Evolutionary conservation across 306 rosid species (phyloP).

Genomic region (Ormosia emarginata): DNA sequence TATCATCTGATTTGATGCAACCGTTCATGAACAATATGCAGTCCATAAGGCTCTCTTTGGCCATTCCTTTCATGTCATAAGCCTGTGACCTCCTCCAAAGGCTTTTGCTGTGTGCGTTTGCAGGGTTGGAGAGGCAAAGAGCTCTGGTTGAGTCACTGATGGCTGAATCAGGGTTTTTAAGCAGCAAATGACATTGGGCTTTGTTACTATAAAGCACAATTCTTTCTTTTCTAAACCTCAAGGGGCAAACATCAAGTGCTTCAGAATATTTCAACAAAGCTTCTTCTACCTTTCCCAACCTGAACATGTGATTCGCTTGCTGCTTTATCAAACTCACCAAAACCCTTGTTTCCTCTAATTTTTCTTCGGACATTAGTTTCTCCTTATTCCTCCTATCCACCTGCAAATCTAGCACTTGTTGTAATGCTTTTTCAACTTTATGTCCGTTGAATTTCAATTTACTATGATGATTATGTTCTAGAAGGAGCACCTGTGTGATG

Average conservation of each 20-base stretch:
- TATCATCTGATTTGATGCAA: slow-evolving; percentile 27
- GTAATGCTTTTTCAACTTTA: slow-evolving; percentile 11
- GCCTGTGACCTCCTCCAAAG: slow-evolving; percentile 80
- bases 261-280: slow-evolving; percentile 50
- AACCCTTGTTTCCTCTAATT: slow-evolving; percentile 40
- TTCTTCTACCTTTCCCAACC: slow-evolving; percentile 54
- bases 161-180: slow-evolving; percentile 48
- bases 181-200: slow-evolving; percentile 54
- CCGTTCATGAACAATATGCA: slow-evolving; percentile 54
- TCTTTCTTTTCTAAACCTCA: slow-evolving; percentile 51
- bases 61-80: slow-evolving; percentile 73
- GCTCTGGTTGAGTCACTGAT: slow-evolving; percentile 67
- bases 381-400: slow-evolving; percentile 38
- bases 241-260: slow-evolving; percentile 54
- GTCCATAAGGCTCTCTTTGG: slow-evolving; percentile 71
- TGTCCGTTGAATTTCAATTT: slow-evolving; percentile 1
- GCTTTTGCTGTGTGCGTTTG: slow-evolving; percentile 53
- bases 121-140: slow-evolving; percentile 53
- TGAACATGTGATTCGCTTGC: slow-evolving; percentile 46
- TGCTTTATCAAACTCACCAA: slow-evolving; percentile 38
- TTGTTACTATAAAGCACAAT: slow-evolving; percentile 60
- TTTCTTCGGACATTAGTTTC: slow-evolving; percentile 27
- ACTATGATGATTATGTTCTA: slow-evolving; percentile 1
- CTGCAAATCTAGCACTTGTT: slow-evolving; percentile 36
- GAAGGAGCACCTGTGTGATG: slow-evolving; percentile 45